Evolutionary conservation across 2,329 filamentous ascomycete species (phyloP).

Genomic region (Cladophialophora carrionii): DNA sequence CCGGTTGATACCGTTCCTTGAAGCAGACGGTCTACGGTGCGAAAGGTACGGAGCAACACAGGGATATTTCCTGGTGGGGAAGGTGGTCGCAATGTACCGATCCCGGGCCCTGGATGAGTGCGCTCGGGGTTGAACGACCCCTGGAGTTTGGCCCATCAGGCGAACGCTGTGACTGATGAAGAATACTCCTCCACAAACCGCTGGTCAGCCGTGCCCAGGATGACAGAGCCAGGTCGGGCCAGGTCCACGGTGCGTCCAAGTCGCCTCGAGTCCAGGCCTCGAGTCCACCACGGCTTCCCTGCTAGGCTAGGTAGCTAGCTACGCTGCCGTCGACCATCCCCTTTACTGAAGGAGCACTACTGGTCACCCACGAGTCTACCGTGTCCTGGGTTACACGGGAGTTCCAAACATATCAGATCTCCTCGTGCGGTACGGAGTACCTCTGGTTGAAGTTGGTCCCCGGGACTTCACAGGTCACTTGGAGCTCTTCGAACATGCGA

Average conservation of each 20-base stretch:
- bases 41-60: neutral
- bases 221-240: neutral
- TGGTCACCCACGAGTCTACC: too few species aligned
- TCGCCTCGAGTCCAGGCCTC: neutral
- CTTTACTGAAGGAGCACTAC: neutral
- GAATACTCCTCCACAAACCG: neutral
- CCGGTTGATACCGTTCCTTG: neutral
- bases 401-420: neutral
- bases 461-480: neutral
- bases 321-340: neutral
- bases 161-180: neutral
- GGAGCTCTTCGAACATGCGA: neutral
- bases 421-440: neutral
- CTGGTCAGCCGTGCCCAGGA: neutral
- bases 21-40: too few species aligned
- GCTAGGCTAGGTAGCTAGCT: neutral
- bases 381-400: too few species aligned
- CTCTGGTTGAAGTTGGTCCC: neutral
- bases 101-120: neutral
- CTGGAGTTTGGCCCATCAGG: neutral
- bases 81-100: neutral
- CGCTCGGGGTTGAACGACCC: neutral
- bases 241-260: neutral
- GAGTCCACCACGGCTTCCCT: neutral
- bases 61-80: neutral